Base-by-base conservation (phyloP, 768 basidiomycete species). In the Tylopilus sp. region DNA sequence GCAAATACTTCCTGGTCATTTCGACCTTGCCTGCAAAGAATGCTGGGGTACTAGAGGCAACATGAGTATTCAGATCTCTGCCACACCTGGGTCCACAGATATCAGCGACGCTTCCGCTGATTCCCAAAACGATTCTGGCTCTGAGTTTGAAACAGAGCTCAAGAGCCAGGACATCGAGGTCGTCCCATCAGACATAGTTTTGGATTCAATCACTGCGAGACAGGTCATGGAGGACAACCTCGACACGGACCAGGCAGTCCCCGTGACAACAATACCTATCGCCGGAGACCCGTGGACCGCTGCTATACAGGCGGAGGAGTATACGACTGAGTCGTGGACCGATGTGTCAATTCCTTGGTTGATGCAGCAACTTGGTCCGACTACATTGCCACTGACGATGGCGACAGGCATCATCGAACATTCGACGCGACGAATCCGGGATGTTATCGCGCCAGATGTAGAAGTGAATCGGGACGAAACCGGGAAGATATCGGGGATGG, bases 351-450 rank as follows among this genome's bases (percentile, higher is more conserved):
- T 53, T 39, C 52, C 61, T 43, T 61, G 57, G 33, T 63, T 82
- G 48, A 55, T 74, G 49, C 59, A 65, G 25, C 47, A 80, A 33
- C 64, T 88, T 3, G 87, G 85, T 0, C 79, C 80, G 4, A 80
- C 77, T 11, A 62, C 68, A 9, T 65, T 88, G 35, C 81, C 86
- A 1, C 55, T 78, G 48, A 82, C 81, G 4, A 84, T 86, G 64
- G 73, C 71, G 3, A 70, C 81, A 2, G 85, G 83, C 12, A 66
- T 86, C 45, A 80, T 85, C 47, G 88, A 90, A 64, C 72, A 70
- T 35, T 83, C 83, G 3, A 77, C 83, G 44, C 75, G 88, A 25
- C 73, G 75, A 40, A 74, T 90, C 64, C 75, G 75, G 44, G 61
- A 73, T 2, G 66, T 84, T 49, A 56, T 71, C 5, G 57, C 69